Conservation (phyloP, 192 early-diverging fungal genomes). For the Nowakowskiella sp. region DNA sequence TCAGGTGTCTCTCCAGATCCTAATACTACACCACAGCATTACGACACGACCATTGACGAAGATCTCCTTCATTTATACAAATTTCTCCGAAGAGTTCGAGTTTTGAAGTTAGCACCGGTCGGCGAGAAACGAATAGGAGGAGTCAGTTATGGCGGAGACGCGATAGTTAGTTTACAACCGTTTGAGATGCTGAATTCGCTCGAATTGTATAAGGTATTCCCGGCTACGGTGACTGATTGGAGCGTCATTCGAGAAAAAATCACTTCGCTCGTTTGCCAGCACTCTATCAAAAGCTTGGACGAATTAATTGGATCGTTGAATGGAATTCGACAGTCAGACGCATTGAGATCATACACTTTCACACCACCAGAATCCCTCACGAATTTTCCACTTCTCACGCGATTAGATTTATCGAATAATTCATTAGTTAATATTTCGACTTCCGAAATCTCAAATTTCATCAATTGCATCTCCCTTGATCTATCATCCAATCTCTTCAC, state of each 20-base stretch:
- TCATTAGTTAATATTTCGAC: neutral
- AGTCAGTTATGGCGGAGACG: neutral
- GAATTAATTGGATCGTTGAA: constrained; percentile 6
- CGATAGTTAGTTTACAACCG: constrained; percentile 5
- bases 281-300: constrained; percentile 11
- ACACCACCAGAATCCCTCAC: neutral
- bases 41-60: constrained; percentile 14
- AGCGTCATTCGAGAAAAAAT: constrained; percentile 3
- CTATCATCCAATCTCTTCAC: constrained; percentile 16
- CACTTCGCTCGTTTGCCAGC: constrained; percentile 8
- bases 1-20: too few species aligned
- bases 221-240: constrained; percentile 14
- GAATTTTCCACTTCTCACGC: neutral
- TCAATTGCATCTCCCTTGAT: constrained; percentile 12
- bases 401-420: neutral
- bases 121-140: constrained; percentile 15
- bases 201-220: constrained; percentile 8
- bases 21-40: too few species aligned
- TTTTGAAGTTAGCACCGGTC: constrained; percentile 16
- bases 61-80: constrained; percentile 17
- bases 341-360: neutral
- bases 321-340: constrained; percentile 1
- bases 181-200: neutral
- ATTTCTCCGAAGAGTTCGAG: constrained; percentile 12
- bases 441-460: constrained; percentile 4